phyloP scores from a whole-genome alignment of 371 early-diverging fungal genomes.

The Caulochytrium protostelioides region DNA sequence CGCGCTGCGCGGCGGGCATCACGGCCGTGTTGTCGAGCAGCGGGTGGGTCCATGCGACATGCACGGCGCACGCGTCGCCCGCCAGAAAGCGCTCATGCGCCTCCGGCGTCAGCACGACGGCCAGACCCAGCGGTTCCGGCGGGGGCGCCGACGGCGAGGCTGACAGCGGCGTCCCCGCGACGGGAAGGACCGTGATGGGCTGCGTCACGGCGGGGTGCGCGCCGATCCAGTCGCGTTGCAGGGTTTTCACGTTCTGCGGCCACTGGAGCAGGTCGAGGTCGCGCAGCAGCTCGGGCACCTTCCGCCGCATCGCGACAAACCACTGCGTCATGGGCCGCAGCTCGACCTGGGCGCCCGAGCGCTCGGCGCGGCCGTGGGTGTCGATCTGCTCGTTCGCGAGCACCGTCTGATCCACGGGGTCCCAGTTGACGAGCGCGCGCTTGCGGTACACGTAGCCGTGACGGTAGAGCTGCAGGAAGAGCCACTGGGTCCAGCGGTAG shows the following conservation, averaged over 20 bases:
- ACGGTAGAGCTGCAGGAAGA: slow-evolving; percentile 55
- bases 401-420: slow-evolving; percentile 83
- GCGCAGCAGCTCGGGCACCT: slow-evolving; percentile 39
- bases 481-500: slow-evolving; percentile 76
- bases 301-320: slow-evolving; percentile 64
- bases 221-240: slow-evolving; percentile 91
- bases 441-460: slow-evolving; percentile 67
- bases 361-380: slow-evolving; percentile 63
- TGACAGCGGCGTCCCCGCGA: too few species aligned
- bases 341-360: slow-evolving; percentile 86
- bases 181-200: too few species aligned
- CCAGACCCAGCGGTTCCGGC: too few species aligned
- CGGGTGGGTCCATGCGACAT: too few species aligned
- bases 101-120: too few species aligned
- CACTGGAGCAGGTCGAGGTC: slow-evolving; percentile 57
- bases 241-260: slow-evolving; percentile 71
- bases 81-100: too few species aligned
- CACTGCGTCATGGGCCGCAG: slow-evolving; percentile 64
- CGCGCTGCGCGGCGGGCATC: slow-evolving; percentile 73
- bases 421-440: slow-evolving; percentile 85
- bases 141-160: too few species aligned
- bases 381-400: slow-evolving; percentile 92
- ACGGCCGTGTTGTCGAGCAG: too few species aligned
- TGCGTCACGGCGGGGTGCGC: too few species aligned
- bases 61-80: too few species aligned